phyloP scores from a whole-genome alignment of 148 eudicot species.

The Rhododendron vialii region DNA sequence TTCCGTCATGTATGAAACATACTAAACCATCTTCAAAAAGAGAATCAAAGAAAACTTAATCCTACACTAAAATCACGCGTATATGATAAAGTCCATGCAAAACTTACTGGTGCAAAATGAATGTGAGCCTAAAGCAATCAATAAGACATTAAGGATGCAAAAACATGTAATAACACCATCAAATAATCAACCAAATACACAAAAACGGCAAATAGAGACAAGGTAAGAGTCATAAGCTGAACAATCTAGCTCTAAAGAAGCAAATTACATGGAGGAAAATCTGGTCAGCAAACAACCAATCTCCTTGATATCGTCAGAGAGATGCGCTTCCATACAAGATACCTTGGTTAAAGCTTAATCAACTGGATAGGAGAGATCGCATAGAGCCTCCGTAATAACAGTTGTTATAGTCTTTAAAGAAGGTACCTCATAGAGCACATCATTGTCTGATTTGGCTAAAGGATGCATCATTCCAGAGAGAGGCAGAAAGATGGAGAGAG shows the following conservation, averaged over 20 bases:
- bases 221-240: not conserved
- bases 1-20: not conserved
- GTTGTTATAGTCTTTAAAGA: slow-evolving; percentile 4
- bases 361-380: slow-evolving; percentile 14
- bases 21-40: not conserved
- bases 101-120: not conserved
- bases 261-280: slow-evolving; percentile 3
- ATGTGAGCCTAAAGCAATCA: not conserved
- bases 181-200: not conserved
- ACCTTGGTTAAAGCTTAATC: slow-evolving; percentile 13
- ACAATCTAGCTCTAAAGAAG: not conserved
- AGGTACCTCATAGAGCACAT: slow-evolving; percentile 31
- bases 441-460: slow-evolving; percentile 42
- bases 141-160: not conserved
- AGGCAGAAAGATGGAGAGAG: not conserved
- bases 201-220: not conserved
- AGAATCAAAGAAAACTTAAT: not conserved
- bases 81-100: not conserved
- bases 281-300: slow-evolving; percentile 37
- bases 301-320: slow-evolving; percentile 32
- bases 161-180: not conserved
- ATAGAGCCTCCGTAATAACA: not conserved
- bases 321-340: slow-evolving; percentile 29
- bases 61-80: not conserved
- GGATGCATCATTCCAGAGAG: slow-evolving; percentile 33